Percentiles rank a stretch among this genome's conserved stretches.
Evolutionary conservation across 2,329 filamentous ascomycete genomes (phyloP).

Genomic region (Fonsecaea multimorphosa): DNA sequence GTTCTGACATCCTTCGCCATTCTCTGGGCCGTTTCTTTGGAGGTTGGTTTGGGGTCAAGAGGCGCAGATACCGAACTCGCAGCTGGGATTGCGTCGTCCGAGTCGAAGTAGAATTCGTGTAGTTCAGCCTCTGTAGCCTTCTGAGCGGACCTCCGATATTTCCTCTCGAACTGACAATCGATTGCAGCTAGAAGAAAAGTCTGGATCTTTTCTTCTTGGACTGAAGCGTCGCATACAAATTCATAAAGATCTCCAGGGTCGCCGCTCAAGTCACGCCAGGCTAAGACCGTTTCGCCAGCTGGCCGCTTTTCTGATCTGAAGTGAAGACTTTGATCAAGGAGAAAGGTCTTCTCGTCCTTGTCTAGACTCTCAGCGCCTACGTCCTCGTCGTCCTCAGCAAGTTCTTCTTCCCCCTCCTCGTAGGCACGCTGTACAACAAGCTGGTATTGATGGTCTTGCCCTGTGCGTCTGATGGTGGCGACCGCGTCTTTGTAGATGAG

Average conservation of each 20-base stretch:
- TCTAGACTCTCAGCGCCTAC: constrained; percentile 79
- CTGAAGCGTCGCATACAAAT: constrained; percentile 86
- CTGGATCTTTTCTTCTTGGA: constrained; percentile 72
- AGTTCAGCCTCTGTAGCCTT: constrained; percentile 83
- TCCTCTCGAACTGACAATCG: constrained; percentile 97
- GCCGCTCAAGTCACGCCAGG: constrained; percentile 93
- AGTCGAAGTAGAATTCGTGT: constrained; percentile 77
- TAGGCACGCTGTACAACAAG: constrained; percentile 95
- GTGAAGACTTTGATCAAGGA: constrained; percentile 89
- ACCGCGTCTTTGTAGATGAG: constrained; percentile 98
- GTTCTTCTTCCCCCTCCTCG: constrained; percentile 94
- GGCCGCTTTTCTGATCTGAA: constrained; percentile 84
- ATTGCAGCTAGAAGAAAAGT: constrained; percentile 82
- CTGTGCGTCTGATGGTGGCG: constrained; percentile 87
- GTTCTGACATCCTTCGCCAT: constrained; percentile 55
- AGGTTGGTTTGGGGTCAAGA: constrained; percentile 45
- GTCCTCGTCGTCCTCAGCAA: constrained; percentile 89
- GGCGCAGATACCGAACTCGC: constrained; percentile 64
- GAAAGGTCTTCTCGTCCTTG: constrained; percentile 95
- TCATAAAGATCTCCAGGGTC: constrained; percentile 96
- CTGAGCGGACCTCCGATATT: constrained; percentile 80
- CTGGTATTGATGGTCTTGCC: constrained; percentile 96
- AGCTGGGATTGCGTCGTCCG: constrained; percentile 65
- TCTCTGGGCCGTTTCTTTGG: constrained; percentile 50
- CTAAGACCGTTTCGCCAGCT: constrained; percentile 81